These are phyloP conservation scores for Yamadazyma scolyti DNA, from an alignment of 805 yeast genomes.

Conservation along the genomic window DNA sequence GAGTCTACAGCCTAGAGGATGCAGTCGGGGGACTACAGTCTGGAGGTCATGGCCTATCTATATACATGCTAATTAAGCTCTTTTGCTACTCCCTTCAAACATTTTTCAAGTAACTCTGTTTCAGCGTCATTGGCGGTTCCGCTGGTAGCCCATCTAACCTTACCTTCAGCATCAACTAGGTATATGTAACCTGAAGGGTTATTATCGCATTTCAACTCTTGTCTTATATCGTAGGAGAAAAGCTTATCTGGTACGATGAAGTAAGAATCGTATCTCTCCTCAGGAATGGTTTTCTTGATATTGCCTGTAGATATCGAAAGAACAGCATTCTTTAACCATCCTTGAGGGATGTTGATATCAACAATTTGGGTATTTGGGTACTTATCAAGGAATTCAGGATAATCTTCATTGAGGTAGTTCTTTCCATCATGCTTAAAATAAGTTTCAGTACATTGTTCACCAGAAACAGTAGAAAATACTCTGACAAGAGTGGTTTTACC, in stretches of 20 bases:
- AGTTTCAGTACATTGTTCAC: slow-evolving; percentile 60
- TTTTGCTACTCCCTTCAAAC: slow-evolving; percentile 54
- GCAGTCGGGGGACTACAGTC: too few relatives aligned
- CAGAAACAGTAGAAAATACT: slow-evolving; percentile 64
- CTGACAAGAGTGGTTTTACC: slow-evolving; percentile 63
- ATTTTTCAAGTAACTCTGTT: slow-evolving; percentile 57
- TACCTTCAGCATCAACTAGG: slow-evolving; percentile 67
- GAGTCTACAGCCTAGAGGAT: too few relatives aligned
- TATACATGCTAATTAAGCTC: too few relatives aligned
- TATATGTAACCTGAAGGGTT: slow-evolving; percentile 80
- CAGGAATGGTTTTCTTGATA: slow-evolving; percentile 42
- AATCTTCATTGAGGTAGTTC: slow-evolving; percentile 36
- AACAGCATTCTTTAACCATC: slow-evolving; percentile 59
- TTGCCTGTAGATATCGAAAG: slow-evolving; percentile 47
- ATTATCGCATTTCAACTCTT: slow-evolving; percentile 63
- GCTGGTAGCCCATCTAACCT: slow-evolving; percentile 87
- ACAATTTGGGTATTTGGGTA: slow-evolving; percentile 64
- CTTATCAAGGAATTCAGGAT: slow-evolving; percentile 31
- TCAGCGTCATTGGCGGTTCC: slow-evolving; percentile 78
- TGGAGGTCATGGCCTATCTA: too few relatives aligned
- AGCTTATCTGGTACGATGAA: slow-evolving; percentile 61
- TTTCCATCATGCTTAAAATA: slow-evolving; percentile 50
- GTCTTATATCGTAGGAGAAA: slow-evolving; percentile 54
- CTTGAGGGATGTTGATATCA: slow-evolving; percentile 75
- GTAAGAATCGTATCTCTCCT: slow-evolving; percentile 52